These are phyloP conservation scores for Mucor racemosus DNA, from an alignment of 371 early-diverging fungal genomes.

Conservation along the genomic window DNA sequence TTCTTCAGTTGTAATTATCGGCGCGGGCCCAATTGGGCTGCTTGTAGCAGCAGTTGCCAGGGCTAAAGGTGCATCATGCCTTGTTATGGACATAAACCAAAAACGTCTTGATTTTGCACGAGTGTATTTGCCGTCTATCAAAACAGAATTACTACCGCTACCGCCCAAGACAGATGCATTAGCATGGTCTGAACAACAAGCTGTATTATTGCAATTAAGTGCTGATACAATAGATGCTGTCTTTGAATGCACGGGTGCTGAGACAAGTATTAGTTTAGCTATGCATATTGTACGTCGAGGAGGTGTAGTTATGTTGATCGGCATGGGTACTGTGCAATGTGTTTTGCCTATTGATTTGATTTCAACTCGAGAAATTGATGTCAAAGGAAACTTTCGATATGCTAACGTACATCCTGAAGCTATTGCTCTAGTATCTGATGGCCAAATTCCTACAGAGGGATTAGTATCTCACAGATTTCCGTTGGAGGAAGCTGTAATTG, in stretches of 20 bases:
- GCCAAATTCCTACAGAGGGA: slow-evolving; percentile 44
- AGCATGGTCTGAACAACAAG: slow-evolving; percentile 25
- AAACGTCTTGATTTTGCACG: slow-evolving; percentile 45
- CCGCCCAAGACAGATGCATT: slow-evolving; percentile 22
- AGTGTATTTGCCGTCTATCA: slow-evolving; percentile 1
- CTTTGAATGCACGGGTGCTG: slow-evolving; percentile 53
- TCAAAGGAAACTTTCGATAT: slow-evolving; percentile 50
- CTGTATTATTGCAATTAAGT: slow-evolving; percentile 22
- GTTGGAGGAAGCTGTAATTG: slow-evolving; percentile 41
- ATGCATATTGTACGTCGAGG: slow-evolving; percentile 44
- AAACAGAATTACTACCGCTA: slow-evolving; percentile 11
- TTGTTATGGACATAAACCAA: slow-evolving; percentile 28
- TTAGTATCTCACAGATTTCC: slow-evolving; percentile 49
- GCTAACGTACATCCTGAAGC: slow-evolving; percentile 46
- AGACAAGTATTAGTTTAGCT: slow-evolving; percentile 47
- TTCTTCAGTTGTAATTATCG: slow-evolving; percentile 62
- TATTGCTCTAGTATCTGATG: slow-evolving; percentile 41
- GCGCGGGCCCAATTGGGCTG: slow-evolving; percentile 64
- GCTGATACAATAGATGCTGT: slow-evolving; percentile 46
- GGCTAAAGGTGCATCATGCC: slow-evolving; percentile 46
- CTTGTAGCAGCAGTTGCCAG: slow-evolving; percentile 49
- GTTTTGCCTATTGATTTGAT: slow-evolving; percentile 40
- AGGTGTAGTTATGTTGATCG: slow-evolving; percentile 47
- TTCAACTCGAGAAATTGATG: slow-evolving; percentile 42
- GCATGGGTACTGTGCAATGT: slow-evolving; percentile 44